Evolutionary conservation across 495 filamentous ascomycete species (phyloP).

Genomic region (Entonaema liquescens): DNA sequence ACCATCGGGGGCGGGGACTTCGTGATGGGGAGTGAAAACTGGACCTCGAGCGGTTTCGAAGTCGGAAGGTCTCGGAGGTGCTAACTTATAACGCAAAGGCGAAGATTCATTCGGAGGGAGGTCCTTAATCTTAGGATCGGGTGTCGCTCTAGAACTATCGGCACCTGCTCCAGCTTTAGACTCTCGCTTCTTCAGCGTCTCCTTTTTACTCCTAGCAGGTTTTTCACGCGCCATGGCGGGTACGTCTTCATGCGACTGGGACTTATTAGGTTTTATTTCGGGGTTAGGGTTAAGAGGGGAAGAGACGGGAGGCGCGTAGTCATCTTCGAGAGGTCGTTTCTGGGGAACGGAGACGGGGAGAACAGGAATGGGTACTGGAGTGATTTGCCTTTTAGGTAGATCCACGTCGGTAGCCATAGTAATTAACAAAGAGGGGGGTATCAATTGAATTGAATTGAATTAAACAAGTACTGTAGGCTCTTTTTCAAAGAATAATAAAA

Average conservation of each 20-base stretch:
- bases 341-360: conserved; percentile 61
- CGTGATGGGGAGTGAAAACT: conserved; percentile 61
- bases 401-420: conserved; percentile 51
- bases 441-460: background rate
- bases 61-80: conserved; percentile 64
- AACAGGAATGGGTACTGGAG: conserved; percentile 47
- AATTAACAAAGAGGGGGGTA: conserved; percentile 7
- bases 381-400: conserved; percentile 53
- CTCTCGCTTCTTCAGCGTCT: conserved; percentile 80
- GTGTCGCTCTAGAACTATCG: conserved; percentile 61
- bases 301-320: conserved; percentile 65
- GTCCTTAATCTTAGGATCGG: conserved; percentile 65
- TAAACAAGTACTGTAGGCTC: background rate
- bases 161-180: conserved; percentile 63
- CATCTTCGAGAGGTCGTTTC: conserved; percentile 63
- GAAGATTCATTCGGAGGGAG: conserved; percentile 50
- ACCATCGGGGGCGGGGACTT: conserved; percentile 54
- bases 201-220: conserved; percentile 67
- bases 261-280: conserved; percentile 42
- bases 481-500: background rate
- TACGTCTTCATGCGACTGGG: conserved; percentile 48
- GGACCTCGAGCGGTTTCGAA: conserved; percentile 66
- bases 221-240: conserved; percentile 56
- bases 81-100: conserved; percentile 66
- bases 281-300: conserved; percentile 71